Conservation (phyloP, 1,139 yeast genomes). For the Yamadazyma atmosphaerica region DNA sequence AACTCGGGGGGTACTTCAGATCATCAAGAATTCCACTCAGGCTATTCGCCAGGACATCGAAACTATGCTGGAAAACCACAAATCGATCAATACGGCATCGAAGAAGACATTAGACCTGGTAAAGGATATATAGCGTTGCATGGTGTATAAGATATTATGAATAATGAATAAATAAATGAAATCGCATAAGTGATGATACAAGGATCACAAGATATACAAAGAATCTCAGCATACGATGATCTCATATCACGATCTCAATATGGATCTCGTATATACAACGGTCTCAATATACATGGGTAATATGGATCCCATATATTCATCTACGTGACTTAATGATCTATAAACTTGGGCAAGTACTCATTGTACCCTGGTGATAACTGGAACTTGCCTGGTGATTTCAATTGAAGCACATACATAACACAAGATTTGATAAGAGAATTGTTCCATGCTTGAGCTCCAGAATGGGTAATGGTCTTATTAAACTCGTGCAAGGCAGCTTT, state of each 20-base stretch:
- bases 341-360: conserved; percentile 40
- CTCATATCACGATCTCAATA: no score
- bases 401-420: conserved; percentile 21
- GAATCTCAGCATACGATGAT: no score
- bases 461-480: conserved; percentile 13
- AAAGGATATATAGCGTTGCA: conserved; percentile 5
- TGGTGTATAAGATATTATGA: no score
- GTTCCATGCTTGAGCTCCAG: conserved; percentile 21
- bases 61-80: conserved; percentile 12
- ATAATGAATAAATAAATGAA: no score
- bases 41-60: conserved; percentile 14
- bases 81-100: conserved; percentile 7
- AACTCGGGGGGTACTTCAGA: conserved; percentile 16
- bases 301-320: no score
- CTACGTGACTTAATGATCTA: conserved; percentile 9
- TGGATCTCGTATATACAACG: no score
- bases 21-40: conserved; percentile 16
- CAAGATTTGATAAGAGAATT: conserved; percentile 27
- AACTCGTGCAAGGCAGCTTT: conserved; percentile 12
- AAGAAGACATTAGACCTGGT: conserved; percentile 7
- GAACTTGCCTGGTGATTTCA: conserved; percentile 17
- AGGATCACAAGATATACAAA: no score
- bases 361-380: conserved; percentile 31
- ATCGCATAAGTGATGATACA: no score
- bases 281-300: no score